A percentile compares a stretch with the other conserved stretches of the same genome.
These are phyloP conservation scores for Rhododendron vialii DNA, from an alignment of 148 eudicot species.

Conservation along the genomic window DNA sequence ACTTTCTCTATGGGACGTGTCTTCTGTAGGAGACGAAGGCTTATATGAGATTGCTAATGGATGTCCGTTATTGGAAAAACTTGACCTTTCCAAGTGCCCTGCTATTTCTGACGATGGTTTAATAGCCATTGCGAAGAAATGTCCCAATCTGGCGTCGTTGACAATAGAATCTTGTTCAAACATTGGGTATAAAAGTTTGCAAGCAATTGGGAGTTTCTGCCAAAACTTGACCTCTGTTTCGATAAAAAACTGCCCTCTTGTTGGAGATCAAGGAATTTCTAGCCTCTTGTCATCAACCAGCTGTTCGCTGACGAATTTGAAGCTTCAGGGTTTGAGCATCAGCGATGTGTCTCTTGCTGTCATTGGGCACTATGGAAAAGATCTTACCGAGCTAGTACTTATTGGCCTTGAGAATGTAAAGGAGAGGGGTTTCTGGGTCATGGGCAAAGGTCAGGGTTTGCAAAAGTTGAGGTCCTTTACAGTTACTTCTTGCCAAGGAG, in stretches of 20 bases:
- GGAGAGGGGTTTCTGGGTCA: slow-evolving; percentile 91
- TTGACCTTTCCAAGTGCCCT: slow-evolving; percentile 64
- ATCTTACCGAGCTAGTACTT: slow-evolving; percentile 53
- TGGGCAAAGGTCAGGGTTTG: slow-evolving; percentile 76
- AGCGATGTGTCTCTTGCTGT: slow-evolving; percentile 81
- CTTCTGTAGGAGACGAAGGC: slow-evolving; percentile 76
- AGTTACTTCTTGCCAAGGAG: slow-evolving; percentile 59
- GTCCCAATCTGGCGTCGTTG: slow-evolving; percentile 47
- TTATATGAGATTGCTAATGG: slow-evolving; percentile 66
- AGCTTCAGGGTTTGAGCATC: slow-evolving; percentile 64
- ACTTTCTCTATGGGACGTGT: slow-evolving; percentile 66
- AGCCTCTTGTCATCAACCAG: slow-evolving; percentile 53
- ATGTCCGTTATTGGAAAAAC: slow-evolving; percentile 59
- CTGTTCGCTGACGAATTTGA: slow-evolving; percentile 40
- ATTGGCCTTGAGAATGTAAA: slow-evolving; percentile 59
- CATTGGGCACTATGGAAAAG: slow-evolving; percentile 62
- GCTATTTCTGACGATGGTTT: slow-evolving; percentile 60
- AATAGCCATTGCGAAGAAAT: slow-evolving; percentile 56
- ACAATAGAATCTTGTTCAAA: slow-evolving; percentile 57
- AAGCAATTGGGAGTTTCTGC: slow-evolving; percentile 62
- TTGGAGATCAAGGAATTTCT: slow-evolving; percentile 79
- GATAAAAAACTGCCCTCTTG: slow-evolving; percentile 65
- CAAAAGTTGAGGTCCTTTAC: slow-evolving; percentile 57
- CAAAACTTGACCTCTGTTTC: slow-evolving; percentile 45
- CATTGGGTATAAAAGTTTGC: slow-evolving; percentile 52